These are phyloP conservation scores for Nissolia schottii DNA, from an alignment of 306 rosid species.

Conservation along the genomic window DNA sequence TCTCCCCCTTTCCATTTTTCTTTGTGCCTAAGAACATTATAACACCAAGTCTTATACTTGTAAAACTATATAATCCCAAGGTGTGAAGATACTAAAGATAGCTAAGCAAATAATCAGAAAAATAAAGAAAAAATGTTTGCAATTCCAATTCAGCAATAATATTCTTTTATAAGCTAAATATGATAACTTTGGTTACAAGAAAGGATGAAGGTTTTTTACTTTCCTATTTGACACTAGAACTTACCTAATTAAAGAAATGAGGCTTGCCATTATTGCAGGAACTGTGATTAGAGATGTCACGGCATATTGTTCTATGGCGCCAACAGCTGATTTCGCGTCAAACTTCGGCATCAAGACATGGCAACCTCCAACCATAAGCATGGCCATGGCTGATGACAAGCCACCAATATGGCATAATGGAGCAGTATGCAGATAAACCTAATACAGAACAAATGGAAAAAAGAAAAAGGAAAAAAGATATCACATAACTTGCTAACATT, in stretches of 20 bases:
- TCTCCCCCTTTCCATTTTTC: conserved; percentile 49
- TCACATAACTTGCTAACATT: neutral
- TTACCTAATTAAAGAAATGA: conserved; percentile 58
- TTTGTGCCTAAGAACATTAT: conserved; percentile 33
- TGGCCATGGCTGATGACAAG: conserved; percentile 78
- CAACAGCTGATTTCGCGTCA: conserved; percentile 52
- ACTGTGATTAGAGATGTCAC: conserved; percentile 90
- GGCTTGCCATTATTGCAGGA: conserved; percentile 80
- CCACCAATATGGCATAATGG: conserved; percentile 94
- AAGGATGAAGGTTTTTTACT: neutral
- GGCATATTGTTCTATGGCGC: conserved; percentile 41
- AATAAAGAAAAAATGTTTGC: neutral
- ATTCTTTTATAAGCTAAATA: neutral
- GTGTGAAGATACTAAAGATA: neutral
- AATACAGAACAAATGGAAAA: conserved; percentile 20
- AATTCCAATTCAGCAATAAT: neutral
- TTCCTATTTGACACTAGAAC: neutral
- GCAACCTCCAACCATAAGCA: conserved; percentile 80
- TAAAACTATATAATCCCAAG: neutral
- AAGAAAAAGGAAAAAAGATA: neutral
- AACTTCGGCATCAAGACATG: conserved; percentile 80
- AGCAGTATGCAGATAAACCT: conserved; percentile 86
- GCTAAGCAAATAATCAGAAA: neutral
- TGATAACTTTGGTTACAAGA: neutral
- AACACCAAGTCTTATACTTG: conserved; percentile 22